phyloP scores from a whole-genome alignment of 371 early-diverging fungal species.

The Vittaforma corneae region DNA sequence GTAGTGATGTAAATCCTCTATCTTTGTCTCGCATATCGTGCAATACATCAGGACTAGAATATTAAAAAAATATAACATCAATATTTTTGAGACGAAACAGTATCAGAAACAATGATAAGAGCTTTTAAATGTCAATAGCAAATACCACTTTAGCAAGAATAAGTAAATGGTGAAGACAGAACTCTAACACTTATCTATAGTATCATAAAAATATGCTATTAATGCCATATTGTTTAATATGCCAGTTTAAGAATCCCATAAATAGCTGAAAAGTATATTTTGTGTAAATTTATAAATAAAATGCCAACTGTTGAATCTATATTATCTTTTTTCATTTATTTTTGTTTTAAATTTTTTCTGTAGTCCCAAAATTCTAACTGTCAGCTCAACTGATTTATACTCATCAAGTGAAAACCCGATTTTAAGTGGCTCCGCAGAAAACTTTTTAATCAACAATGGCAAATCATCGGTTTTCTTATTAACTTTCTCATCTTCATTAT shows the following conservation, averaged over 20 bases:
- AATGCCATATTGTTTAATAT: neutral
- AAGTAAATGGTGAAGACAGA: neutral
- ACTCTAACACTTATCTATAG: neutral
- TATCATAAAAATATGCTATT: neutral
- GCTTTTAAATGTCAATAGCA: neutral
- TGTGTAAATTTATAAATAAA: neutral
- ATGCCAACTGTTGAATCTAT: neutral
- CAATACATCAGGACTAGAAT: slow-evolving; percentile 1
- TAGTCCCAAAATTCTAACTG: neutral
- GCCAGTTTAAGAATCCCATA: neutral
- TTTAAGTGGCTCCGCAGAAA: neutral
- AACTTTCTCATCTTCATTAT: neutral
- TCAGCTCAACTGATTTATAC: neutral
- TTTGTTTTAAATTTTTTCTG: neutral
- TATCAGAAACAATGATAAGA: neutral
- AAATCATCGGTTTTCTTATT: neutral
- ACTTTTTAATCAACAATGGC: neutral
- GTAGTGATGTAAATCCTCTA: neutral
- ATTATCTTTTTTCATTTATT: neutral
- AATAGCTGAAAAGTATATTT: neutral
- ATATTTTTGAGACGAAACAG: neutral
- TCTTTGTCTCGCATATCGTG: neutral
- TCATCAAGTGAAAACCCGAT: neutral
- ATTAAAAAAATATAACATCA: neutral
- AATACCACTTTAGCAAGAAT: neutral